Conservation (phyloP, 2,329 filamentous ascomycete species). For the Hyphodiscus sp. region DNA sequence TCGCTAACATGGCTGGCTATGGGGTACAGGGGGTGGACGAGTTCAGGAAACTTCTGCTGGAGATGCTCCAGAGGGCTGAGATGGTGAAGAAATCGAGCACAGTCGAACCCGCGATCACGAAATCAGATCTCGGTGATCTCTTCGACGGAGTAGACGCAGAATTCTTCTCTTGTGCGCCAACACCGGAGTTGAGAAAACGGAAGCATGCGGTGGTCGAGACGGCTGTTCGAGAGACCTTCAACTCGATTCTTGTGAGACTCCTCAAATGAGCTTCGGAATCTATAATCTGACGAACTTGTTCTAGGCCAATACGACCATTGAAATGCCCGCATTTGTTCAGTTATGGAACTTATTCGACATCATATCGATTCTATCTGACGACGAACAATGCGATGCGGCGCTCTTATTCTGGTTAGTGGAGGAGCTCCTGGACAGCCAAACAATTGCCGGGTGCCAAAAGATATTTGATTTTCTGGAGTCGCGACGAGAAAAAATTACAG, state of each 20-base stretch:
- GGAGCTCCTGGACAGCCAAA: conserved; percentile 92
- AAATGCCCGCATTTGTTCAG: conserved; percentile 69
- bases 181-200: conserved; percentile 32
- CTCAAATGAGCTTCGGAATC: conserved; percentile 21
- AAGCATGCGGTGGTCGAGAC: conserved; percentile 72
- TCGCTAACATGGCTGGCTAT: conserved; percentile 42
- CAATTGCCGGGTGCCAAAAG: conserved; percentile 80
- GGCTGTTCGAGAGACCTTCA: conserved; percentile 75
- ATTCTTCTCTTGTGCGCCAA: conserved; percentile 30
- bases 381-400: conserved; percentile 69
- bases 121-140: conserved; percentile 54
- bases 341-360: conserved; percentile 95
- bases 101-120: conserved; percentile 70
- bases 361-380: conserved; percentile 79
- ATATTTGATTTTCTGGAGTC: conserved; percentile 96
- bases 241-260: conserved; percentile 63
- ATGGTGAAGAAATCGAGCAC: conserved; percentile 50
- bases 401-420: conserved; percentile 88
- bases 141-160: conserved; percentile 38
- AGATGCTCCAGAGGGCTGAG: conserved; percentile 53
- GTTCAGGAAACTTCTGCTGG: conserved; percentile 47
- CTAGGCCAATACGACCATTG: conserved; percentile 68
- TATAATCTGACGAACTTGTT: conserved; percentile 30
- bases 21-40: conserved; percentile 47
- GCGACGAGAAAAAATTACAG: conserved; percentile 78